These are phyloP conservation scores for Ambrosiella beaveri DNA, from an alignment of 2,329 filamentous ascomycete genomes.

Conservation along the genomic window DNA sequence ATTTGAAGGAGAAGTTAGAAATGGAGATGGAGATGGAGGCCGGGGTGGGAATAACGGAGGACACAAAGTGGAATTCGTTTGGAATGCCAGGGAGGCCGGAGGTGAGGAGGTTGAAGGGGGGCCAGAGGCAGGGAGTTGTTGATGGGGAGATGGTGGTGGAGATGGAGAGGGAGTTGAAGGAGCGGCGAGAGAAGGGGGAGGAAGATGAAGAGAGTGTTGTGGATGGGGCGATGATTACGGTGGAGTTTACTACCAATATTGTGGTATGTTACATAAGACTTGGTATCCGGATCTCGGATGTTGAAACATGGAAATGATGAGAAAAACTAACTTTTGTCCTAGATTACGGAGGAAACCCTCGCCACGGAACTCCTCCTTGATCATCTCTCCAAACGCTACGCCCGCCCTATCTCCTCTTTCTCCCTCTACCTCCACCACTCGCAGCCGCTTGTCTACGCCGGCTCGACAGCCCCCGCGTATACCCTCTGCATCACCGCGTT, in stretches of 20 bases:
- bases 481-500: constrained; percentile 57
- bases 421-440: constrained; percentile 62
- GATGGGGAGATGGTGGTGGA: too few species aligned
- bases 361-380: constrained; percentile 59
- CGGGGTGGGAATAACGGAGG: background rate
- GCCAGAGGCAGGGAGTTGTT: background rate
- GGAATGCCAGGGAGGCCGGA: background rate
- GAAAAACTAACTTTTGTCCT: background rate
- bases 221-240: too few species aligned
- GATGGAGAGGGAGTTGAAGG: too few species aligned
- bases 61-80: background rate
- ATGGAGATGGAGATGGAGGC: background rate
- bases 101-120: background rate
- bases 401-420: constrained; percentile 54
- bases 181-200: too few species aligned
- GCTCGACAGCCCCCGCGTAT: constrained; percentile 64
- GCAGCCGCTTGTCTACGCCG: constrained; percentile 56
- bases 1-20: background rate
- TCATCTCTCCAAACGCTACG: constrained; percentile 57
- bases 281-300: too few species aligned
- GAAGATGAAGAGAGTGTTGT: too few species aligned
- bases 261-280: too few species aligned
- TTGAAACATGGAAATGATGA: too few species aligned
- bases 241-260: too few species aligned
- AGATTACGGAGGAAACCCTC: constrained; percentile 60